Evolutionary conservation across 2,329 filamentous ascomycete genomes (phyloP).

Genomic region (Davidsoniella virescens): DNA sequence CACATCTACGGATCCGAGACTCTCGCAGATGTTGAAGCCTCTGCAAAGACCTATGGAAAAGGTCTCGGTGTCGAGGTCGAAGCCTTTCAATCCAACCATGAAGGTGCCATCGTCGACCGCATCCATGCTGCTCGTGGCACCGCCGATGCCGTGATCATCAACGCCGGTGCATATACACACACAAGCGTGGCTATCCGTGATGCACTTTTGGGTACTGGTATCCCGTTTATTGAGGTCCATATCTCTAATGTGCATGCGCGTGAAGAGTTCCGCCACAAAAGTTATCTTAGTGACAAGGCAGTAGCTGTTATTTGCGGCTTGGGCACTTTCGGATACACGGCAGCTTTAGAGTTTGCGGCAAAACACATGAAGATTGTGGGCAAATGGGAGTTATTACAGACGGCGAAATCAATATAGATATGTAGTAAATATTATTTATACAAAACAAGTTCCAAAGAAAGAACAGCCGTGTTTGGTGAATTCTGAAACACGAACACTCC

Average conservation of each 20-base stretch:
- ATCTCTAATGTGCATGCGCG: constrained; percentile 58
- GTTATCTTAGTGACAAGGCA: constrained; percentile 62
- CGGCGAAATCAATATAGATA: constrained; percentile 8
- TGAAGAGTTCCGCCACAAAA: constrained; percentile 52
- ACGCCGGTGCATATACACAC: constrained; percentile 60
- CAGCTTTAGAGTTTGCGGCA: constrained; percentile 37
- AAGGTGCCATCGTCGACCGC: constrained; percentile 57
- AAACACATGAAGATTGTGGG: constrained; percentile 28
- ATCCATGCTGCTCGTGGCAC: constrained; percentile 48
- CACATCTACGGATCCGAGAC: constrained; percentile 56
- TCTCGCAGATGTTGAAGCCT: constrained; percentile 41
- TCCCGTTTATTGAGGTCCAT: constrained; percentile 67
- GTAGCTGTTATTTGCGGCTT: constrained; percentile 56
- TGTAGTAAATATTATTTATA: not conserved
- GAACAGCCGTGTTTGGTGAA: no score
- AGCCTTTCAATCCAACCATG: constrained; percentile 61
- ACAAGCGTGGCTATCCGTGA: constrained; percentile 64
- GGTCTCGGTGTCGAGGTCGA: constrained; percentile 32
- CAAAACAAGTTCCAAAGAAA: not conserved
- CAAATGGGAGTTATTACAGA: not conserved
- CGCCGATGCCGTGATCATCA: constrained; percentile 55
- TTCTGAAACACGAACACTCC: no score
- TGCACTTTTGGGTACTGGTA: constrained; percentile 48
- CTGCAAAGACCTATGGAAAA: constrained; percentile 32
- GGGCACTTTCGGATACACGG: constrained; percentile 44